Evolutionary conservation across 1,284 basidiomycete species (phyloP), one percentile per base, ranked within the genome.

Genomic region (Ustanciosporium gigantosporum): DNA sequence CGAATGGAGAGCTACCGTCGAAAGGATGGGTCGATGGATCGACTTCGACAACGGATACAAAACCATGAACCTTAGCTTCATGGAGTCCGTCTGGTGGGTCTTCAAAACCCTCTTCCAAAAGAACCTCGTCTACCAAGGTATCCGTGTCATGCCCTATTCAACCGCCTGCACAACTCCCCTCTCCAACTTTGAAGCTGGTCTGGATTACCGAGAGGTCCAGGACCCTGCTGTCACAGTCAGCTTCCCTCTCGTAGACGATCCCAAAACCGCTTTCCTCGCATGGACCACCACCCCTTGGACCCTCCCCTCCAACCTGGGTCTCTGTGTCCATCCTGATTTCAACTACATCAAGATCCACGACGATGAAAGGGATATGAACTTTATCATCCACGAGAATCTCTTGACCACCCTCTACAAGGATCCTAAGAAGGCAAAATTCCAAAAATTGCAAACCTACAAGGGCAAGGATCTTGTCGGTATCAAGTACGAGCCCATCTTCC

Each of bases 241-340:
- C 0, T 98, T 99, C 82, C 90, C 89, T 16, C 84, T 97, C 24
- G 87, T 91, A 22, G 90, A 95, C 67, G 95, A 98, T 77, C 90
- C 90, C 6, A 84, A 82, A 51, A 96, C 94, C 20, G 88, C 90
- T 5, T 82, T 99, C 27, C 82, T 99, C 32, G 95, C 95, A 7
- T 99, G 94, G 94, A 99, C 94, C 19, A 99, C 94, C 17, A 99
- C 95, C 0, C 95, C 95, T 0, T 99, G 94, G 92, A 98, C 95
- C 0, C 82, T 98, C 5, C 94, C 95, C 2, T 93, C 91, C 45
- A 99, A 98, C 80, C 83, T 98, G 36, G 91, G 85, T 0, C 84
- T 98, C 45, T 97, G 94, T 73, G 95, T 97, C 8, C 90, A 98
- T 80, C 94, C 95, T 24, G 89, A 94, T 58, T 91, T 88, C 76